Evolutionary conservation across 106 monocot species (phyloP).

Genomic region (Dendrobium chrysotoxum): DNA sequence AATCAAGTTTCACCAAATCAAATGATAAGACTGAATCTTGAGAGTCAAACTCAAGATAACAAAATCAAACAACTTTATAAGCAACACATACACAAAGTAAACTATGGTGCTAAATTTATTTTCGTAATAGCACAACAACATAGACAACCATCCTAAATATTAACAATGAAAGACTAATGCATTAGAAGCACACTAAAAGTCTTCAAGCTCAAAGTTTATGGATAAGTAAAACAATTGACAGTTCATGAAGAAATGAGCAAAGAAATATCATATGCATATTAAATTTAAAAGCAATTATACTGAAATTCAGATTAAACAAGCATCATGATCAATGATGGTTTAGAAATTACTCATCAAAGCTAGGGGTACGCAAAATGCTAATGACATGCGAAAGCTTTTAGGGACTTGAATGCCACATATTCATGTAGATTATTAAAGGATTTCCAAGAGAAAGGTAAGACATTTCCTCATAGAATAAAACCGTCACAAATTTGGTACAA

Average conservation of each 20-base stretch:
- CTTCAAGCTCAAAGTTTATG: neutral
- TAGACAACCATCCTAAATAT: too few relatives aligned
- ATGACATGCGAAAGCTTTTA: neutral
- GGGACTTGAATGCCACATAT: neutral
- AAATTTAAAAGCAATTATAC: neutral
- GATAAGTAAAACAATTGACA: neutral
- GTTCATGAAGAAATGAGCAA: neutral
- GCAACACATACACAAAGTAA: neutral
- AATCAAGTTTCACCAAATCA: neutral
- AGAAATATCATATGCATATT: neutral
- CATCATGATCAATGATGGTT: neutral
- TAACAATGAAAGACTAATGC: neutral
- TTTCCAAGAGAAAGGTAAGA: neutral
- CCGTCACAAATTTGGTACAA: neutral
- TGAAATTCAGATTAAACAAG: neutral
- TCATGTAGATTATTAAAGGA: neutral
- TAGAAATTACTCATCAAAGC: neutral
- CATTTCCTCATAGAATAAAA: neutral
- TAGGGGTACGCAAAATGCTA: neutral
- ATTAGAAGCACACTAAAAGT: neutral
- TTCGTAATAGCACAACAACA: neutral
- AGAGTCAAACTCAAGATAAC: neutral
- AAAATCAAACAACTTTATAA: neutral
- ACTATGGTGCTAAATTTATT: neutral
- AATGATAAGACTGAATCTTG: neutral